Conservation (phyloP, 306 rosid genomes). For the Dalbergia cultrata region DNA sequence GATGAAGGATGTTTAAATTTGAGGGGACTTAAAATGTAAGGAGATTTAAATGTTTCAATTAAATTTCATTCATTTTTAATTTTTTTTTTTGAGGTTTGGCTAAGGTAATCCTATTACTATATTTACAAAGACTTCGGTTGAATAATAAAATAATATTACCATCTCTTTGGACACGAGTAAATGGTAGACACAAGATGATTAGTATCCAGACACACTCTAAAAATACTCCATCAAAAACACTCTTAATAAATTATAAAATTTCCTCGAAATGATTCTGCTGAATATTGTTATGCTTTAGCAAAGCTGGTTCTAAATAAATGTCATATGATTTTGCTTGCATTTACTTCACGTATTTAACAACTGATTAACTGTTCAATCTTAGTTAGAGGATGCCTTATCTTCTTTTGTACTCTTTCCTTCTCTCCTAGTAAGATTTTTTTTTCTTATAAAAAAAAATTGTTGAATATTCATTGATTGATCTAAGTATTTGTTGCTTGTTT, state of each 20-base stretch:
- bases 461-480: conserved; percentile 42
- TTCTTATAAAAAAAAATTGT: not conserved
- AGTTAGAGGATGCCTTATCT: not conserved
- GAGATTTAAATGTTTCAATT: too few species aligned
- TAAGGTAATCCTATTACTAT: too few species aligned
- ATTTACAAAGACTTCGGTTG: too few species aligned
- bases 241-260: conserved; percentile 7
- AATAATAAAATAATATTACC: too few species aligned
- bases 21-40: too few species aligned
- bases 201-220: too few species aligned
- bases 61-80: too few species aligned
- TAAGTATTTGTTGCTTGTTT: conserved; percentile 51
- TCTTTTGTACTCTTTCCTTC: not conserved
- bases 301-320: conserved; percentile 15
- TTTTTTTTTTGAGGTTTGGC: too few species aligned
- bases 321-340: conserved; percentile 10
- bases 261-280: conserved; percentile 15
- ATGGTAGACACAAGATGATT: too few species aligned
- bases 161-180: too few species aligned
- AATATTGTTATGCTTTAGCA: conserved; percentile 10
- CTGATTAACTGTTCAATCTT: conserved; percentile 35
- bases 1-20: too few species aligned
- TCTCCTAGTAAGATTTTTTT: not conserved
- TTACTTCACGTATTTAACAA: conserved; percentile 30
- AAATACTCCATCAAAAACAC: too few species aligned